A percentile compares a stretch with the other conserved stretches of the same genome.
phyloP scores from a whole-genome alignment of 257 asterid genomes.

The Verbascum thapsus region DNA sequence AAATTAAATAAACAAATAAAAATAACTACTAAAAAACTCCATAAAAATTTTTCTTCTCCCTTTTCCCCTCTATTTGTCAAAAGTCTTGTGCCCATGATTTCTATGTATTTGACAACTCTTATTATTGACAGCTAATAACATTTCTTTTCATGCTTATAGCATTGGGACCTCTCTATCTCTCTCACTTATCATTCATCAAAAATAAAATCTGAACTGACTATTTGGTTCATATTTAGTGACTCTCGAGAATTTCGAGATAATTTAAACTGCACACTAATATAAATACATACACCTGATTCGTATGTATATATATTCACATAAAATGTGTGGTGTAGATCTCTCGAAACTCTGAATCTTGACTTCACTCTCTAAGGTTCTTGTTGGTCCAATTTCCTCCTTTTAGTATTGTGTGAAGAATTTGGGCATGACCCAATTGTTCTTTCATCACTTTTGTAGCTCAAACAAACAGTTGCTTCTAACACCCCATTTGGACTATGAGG shows the following conservation, averaged over 20 bases:
- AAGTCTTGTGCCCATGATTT: constrained; percentile 6
- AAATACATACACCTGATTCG: no score
- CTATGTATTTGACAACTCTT: constrained; percentile 17
- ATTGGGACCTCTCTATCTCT: neutral
- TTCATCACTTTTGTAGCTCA: constrained; percentile 60
- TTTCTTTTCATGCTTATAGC: constrained; percentile 23
- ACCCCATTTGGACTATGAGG: constrained; percentile 71
- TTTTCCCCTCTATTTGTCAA: constrained; percentile 2
- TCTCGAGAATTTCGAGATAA: no score
- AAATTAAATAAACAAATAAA: constrained; percentile 22
- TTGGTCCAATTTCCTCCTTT: constrained; percentile 62
- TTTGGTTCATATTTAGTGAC: no score
- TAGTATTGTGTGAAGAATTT: no score
- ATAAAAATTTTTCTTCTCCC: neutral
- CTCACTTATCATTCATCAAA: no score
- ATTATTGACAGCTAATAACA: constrained; percentile 18
- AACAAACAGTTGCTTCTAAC: constrained; percentile 50
- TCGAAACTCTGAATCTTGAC: no score
- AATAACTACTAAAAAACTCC: constrained; percentile 15
- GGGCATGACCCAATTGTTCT: constrained; percentile 42
- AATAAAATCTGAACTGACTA: constrained; percentile 10
- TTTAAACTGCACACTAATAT: no score
- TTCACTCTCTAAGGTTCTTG: constrained; percentile 22
- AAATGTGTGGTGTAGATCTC: no score
- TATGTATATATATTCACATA: no score